These are phyloP conservation scores for Cyberlindnera subsufficiens DNA, from an alignment of 805 yeast species.

Conservation along the genomic window DNA sequence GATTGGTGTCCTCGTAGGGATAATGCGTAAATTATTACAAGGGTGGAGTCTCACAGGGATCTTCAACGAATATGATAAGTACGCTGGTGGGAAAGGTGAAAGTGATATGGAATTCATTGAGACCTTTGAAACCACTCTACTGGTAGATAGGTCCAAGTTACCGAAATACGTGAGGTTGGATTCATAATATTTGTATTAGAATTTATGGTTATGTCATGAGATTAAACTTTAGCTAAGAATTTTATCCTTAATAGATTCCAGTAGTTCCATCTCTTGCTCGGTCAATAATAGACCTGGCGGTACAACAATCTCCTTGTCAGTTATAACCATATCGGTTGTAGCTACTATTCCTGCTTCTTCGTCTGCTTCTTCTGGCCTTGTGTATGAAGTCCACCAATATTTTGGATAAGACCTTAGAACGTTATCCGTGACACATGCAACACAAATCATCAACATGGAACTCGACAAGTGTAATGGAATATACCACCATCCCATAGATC, in stretches of 20 bases:
- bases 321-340: background rate
- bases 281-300: conserved; percentile 4
- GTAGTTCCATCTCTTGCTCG: conserved; percentile 1
- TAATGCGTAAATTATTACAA: conserved; percentile 77
- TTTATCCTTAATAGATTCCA: conserved; percentile 3
- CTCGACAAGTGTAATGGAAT: conserved; percentile 49
- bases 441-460: conserved; percentile 39
- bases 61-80: conserved; percentile 88
- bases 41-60: conserved; percentile 93
- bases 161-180: conserved; percentile 56
- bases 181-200: too few species aligned
- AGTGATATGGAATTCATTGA: conserved; percentile 89
- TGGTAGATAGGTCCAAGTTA: conserved; percentile 37
- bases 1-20: conserved; percentile 89
- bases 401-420: conserved; percentile 46
- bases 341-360: background rate
- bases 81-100: conserved; percentile 91
- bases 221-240: background rate
- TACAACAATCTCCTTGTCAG: background rate
- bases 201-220: background rate
- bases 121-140: conserved; percentile 60
- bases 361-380: conserved; percentile 1
- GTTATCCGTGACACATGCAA: conserved; percentile 51
- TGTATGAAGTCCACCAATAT: conserved; percentile 47
- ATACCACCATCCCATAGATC: conserved; percentile 60